phyloP scores from a whole-genome alignment of 331 rosid species.

The Ulmus americana region DNA sequence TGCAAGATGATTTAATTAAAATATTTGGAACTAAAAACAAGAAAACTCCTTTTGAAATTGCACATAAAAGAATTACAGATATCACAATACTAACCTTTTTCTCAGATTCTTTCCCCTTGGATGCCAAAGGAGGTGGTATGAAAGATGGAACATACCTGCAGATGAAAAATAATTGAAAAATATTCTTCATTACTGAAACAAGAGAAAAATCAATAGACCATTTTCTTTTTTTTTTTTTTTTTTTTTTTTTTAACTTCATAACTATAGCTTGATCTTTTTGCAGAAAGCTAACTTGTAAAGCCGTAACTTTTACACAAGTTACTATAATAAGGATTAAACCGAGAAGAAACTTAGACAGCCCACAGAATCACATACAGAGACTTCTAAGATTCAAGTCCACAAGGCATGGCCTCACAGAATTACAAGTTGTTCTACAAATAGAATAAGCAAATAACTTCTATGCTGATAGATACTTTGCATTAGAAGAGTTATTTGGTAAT shows the following conservation, averaged over 20 bases:
- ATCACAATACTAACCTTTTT: conserved; percentile 58
- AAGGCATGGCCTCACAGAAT: no score
- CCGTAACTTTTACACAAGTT: conserved; percentile 21
- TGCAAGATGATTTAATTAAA: conserved; percentile 29
- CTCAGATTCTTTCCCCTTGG: conserved; percentile 89
- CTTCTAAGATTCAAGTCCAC: not conserved
- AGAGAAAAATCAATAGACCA: not conserved
- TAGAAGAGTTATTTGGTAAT: no score
- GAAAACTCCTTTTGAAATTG: conserved; percentile 5
- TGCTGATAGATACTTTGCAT: no score
- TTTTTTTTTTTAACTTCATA: not conserved
- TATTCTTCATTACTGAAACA: conserved; percentile 26
- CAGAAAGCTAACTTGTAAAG: conserved; percentile 4
- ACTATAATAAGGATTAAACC: conserved; percentile 14
- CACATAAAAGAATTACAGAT: conserved; percentile 9
- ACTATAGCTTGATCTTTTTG: not conserved
- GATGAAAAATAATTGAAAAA: conserved; percentile 38
- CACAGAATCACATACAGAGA: not conserved
- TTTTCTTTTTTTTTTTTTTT: no score
- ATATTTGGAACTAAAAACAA: conserved; percentile 25
- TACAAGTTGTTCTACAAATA: no score
- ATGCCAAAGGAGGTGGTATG: conserved; percentile 84
- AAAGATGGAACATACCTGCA: conserved; percentile 98
- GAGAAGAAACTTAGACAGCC: not conserved
- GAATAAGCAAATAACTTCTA: no score